Evolutionary conservation across 169 alveolate genomes (phyloP).

Genomic region (Plasmodium malariae): DNA sequence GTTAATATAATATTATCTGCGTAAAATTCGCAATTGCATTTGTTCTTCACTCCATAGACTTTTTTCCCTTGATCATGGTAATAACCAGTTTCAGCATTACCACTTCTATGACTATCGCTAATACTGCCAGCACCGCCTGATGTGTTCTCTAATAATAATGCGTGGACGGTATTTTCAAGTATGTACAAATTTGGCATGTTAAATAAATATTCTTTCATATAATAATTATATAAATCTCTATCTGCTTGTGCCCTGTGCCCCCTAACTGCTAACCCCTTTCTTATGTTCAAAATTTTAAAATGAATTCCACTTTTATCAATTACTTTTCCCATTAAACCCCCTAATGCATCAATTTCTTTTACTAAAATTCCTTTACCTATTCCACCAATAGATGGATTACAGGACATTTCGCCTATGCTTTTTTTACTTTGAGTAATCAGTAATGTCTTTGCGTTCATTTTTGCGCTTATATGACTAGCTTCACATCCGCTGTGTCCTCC

Average conservation of each 20-base stretch:
- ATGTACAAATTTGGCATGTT: conserved; percentile 29
- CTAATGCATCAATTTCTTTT: conserved; percentile 94
- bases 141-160: conserved; percentile 49
- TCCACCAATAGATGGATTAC: conserved; percentile 95
- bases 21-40: conserved; percentile 76
- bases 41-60: conserved; percentile 80
- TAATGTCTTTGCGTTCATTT: conserved; percentile 91
- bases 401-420: conserved; percentile 90
- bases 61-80: conserved; percentile 39
- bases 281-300: conserved; percentile 90
- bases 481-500: conserved; percentile 97
- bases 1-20: conserved; percentile 87
- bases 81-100: conserved; percentile 20
- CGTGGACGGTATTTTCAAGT: conserved; percentile 82
- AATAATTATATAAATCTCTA: conserved; percentile 88
- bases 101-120: background rate
- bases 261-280: conserved; percentile 94
- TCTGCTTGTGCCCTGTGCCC: conserved; percentile 94
- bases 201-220: conserved; percentile 78
- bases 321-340: conserved; percentile 91
- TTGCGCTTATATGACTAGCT: conserved; percentile 94
- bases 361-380: conserved; percentile 94
- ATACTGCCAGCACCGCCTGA: background rate
- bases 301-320: conserved; percentile 92
- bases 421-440: conserved; percentile 87